Evolutionary conservation across 805 yeast genomes (phyloP), one percentile per base, ranked within the genome.

Genomic region (Cyberlindnera mississippiensis): DNA sequence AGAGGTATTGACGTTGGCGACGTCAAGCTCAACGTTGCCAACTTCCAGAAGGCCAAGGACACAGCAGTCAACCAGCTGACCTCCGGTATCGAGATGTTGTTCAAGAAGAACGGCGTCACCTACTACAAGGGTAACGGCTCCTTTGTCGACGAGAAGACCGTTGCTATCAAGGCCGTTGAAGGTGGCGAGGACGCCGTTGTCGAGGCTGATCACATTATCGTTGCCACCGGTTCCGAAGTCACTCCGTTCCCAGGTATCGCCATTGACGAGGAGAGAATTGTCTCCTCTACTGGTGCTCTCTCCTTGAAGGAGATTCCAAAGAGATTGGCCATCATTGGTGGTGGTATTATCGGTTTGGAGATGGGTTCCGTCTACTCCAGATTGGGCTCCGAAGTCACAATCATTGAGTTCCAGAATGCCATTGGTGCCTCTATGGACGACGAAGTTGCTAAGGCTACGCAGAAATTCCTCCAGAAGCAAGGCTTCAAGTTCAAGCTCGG

Each of bases 361-460:
- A 93, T 93, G 96, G 99, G 96, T 50, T 90, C 98, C 19, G 99
- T 93, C 36, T 93, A 95, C 83, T 72, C 90, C 45, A 81, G 99
- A 70, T 72, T 93, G 59, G 99, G 99, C 34, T 72, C 96, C 33
- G 89, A 93, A 72, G 99, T 93, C 51, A 91, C 97, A 33, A 84
- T 93, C 42, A 71, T 93, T 47, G 99, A 93, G 76, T 93, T 78
- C 80, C 87, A 82, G 67, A 73, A 75, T 57, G 76, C 93, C 50
- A 84, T 93, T 62, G 99, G 99, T 73, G 98, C 97, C 46, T 95
- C 96, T 55, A 93, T 93, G 97, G 99, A 93, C 66, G 83, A 73
- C 40, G 99, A 93, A 75, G 89, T 93, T 47, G 82, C 98, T 52
- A 89, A 88, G 69, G 66, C 83, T 44, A 79, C 95, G 45, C 96